These are phyloP conservation scores for Ogataea chonburiensis DNA, from an alignment of 805 yeast species.

Conservation along the genomic window DNA sequence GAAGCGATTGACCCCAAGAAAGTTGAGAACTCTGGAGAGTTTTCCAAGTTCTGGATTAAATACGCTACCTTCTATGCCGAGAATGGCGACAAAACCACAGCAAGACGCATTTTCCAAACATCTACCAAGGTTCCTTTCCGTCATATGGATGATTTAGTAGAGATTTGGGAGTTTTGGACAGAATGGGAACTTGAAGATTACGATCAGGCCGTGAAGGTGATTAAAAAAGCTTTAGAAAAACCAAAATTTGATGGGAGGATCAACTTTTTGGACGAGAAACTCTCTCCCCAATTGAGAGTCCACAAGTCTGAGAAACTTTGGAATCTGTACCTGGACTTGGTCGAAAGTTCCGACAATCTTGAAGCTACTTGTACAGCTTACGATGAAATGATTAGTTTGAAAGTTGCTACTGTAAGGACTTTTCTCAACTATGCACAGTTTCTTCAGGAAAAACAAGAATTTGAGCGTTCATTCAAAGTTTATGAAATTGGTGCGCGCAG, in stretches of 20 bases:
- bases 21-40: slow-evolving; percentile 38
- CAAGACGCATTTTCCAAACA: slow-evolving; percentile 59
- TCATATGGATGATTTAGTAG: slow-evolving; percentile 60
- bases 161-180: slow-evolving; percentile 74
- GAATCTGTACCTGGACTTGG: slow-evolving; percentile 69
- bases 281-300: slow-evolving; percentile 56
- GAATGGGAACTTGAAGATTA: slow-evolving; percentile 58
- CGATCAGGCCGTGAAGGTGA: slow-evolving; percentile 36
- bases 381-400: slow-evolving; percentile 53
- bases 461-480: slow-evolving; percentile 52
- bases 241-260: slow-evolving; percentile 23
- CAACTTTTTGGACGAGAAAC: slow-evolving; percentile 39
- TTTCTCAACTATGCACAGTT: slow-evolving; percentile 66
- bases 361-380: slow-evolving; percentile 43
- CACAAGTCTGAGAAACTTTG: slow-evolving; percentile 66
- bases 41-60: slow-evolving; percentile 65
- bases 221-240: slow-evolving; percentile 34
- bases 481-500: slow-evolving; percentile 67
- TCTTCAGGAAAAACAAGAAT: slow-evolving; percentile 46
- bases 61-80: slow-evolving; percentile 66
- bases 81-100: slow-evolving; percentile 53
- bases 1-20: slow-evolving; percentile 60
- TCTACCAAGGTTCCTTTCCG: slow-evolving; percentile 71
- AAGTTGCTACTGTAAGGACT: slow-evolving; percentile 66
- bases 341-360: slow-evolving; percentile 53